Evolutionary conservation across 2,329 filamentous ascomycete species (phyloP).

Genomic region (Ophiobolus disseminans): DNA sequence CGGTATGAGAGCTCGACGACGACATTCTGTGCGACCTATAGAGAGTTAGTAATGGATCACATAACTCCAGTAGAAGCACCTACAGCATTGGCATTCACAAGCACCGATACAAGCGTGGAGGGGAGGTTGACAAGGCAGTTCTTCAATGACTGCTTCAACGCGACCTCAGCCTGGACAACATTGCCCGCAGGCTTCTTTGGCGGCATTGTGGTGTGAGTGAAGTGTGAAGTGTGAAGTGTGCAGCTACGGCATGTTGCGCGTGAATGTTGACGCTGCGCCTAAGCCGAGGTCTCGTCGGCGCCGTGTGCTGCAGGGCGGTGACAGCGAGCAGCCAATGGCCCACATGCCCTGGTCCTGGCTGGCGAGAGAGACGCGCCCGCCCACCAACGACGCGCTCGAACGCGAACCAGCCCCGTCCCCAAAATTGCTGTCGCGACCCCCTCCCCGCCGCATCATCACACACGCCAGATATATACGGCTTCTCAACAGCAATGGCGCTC

Average conservation of each 20-base stretch:
- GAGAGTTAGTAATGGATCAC: conserved; percentile 45
- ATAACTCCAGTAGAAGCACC: conserved; percentile 43
- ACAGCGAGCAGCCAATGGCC: conserved; percentile 32
- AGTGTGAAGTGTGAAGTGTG: background rate
- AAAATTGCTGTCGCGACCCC: conserved; percentile 30
- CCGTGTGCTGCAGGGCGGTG: conserved; percentile 27
- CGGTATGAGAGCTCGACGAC: conserved; percentile 88
- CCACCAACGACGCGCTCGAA: conserved; percentile 34
- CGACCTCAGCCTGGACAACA: conserved; percentile 79
- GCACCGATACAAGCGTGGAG: conserved; percentile 78
- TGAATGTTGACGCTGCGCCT: conserved; percentile 14
- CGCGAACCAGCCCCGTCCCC: conserved; percentile 32
- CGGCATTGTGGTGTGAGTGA: conserved; percentile 35
- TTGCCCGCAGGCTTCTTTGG: conserved; percentile 54
- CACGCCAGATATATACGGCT: conserved; percentile 5
- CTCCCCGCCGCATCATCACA: conserved; percentile 21
- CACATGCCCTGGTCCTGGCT: background rate
- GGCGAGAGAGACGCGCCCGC: conserved; percentile 32
- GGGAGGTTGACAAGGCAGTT: conserved; percentile 96
- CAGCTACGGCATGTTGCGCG: conserved; percentile 2
- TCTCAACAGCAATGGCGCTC: conserved; percentile 74
- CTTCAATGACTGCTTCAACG: conserved; percentile 80
- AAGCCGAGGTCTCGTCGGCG: conserved; percentile 44
- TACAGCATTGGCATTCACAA: conserved; percentile 90
- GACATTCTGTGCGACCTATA: conserved; percentile 89